phyloP scores from a whole-genome alignment of 75 land plant species.

The Cryptomeria japonica region DNA sequence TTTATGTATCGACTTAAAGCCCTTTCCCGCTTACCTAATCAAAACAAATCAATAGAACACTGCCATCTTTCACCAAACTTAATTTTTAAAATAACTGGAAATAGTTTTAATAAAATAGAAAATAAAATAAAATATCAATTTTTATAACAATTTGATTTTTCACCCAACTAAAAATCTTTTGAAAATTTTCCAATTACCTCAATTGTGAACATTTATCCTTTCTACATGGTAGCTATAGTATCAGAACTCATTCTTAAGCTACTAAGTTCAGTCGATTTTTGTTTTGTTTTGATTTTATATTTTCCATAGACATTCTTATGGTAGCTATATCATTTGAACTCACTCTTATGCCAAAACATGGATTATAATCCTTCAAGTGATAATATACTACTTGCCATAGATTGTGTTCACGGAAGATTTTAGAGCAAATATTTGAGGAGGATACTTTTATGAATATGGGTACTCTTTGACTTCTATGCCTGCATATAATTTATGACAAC shows the following conservation, averaged over 20 bases:
- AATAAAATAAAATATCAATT: too few relatives aligned
- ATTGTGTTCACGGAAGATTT: conserved; percentile 97
- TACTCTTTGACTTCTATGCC: conserved; percentile 13
- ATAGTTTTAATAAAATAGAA: too few relatives aligned
- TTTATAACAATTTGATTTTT: neutral
- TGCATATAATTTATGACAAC: neutral
- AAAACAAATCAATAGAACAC: too few relatives aligned
- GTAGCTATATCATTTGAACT: neutral
- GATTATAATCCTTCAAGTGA: neutral
- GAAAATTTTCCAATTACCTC: neutral
- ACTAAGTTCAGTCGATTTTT: neutral
- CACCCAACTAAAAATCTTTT: neutral
- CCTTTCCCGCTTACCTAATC: too few relatives aligned
- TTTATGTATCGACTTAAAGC: too few relatives aligned
- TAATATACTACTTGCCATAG: conserved; percentile 37
- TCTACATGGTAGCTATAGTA: neutral
- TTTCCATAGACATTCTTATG: neutral
- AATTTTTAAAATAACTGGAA: too few relatives aligned
- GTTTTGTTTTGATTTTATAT: neutral
- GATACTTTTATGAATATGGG: conserved; percentile 99
- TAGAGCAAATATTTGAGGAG: conserved; percentile 97
- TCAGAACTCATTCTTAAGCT: neutral
- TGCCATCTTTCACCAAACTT: too few relatives aligned
- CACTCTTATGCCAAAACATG: neutral
- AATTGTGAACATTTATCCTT: neutral